These are phyloP conservation scores for Trichosporon asahii DNA, from an alignment of 1,284 basidiomycete species.

Conservation along the genomic window DNA sequence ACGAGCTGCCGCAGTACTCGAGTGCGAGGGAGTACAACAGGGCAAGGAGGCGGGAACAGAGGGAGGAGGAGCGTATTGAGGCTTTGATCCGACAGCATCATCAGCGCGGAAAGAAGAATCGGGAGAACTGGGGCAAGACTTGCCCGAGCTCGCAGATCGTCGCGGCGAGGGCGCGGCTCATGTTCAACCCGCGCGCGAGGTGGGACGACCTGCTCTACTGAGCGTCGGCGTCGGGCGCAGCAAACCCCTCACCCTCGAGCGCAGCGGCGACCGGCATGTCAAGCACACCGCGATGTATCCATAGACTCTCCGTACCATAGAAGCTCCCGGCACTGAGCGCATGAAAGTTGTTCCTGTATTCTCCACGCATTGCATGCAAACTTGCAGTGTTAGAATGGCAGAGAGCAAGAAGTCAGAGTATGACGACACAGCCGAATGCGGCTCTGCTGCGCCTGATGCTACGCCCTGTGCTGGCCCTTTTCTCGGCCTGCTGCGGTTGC, in stretches of 20 bases:
- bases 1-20: not conserved
- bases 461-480: no score
- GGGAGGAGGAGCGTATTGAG: not conserved
- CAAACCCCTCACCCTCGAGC: not conserved
- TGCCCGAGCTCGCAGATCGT: not conserved
- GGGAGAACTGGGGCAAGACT: not conserved
- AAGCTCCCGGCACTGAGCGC: no score
- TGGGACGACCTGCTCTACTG: not conserved
- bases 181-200: not conserved
- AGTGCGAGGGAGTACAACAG: not conserved
- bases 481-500: not conserved
- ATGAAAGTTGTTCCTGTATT: not conserved
- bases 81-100: not conserved
- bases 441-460: not conserved
- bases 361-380: not conserved
- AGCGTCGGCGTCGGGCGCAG: not conserved
- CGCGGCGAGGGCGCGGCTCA: not conserved
- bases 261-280: no score
- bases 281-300: not conserved
- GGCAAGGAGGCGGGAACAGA: not conserved
- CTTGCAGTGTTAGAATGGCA: not conserved
- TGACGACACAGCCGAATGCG: not conserved
- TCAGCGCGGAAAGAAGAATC: not conserved
- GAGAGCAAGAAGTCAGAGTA: not conserved
- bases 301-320: not conserved